Base-by-base conservation (phyloP, 257 asterid genomes). In the Primulina huaijiensis region DNA sequence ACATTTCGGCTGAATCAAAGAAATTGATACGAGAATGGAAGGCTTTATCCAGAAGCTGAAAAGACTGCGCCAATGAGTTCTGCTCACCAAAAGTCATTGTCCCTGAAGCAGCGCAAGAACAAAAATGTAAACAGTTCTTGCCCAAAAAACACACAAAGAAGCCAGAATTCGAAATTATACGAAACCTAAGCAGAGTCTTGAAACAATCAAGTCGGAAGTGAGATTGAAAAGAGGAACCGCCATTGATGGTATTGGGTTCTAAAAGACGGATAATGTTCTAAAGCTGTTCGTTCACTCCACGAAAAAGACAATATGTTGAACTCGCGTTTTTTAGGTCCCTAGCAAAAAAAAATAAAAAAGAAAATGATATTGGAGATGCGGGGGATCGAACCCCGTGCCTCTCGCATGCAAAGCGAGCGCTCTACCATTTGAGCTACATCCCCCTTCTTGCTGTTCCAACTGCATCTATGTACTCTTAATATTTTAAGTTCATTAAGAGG, bases 401-500 rank as follows among this genome's bases (percentile, higher is more conserved):
- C 95, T 88, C 89, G 88, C 95, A 85, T 88, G 95, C 95, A 82
- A 88, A 88, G 89, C 87, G 88, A 86, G 90, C 92, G 92, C 92
- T 86, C 90, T 88, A 88, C 87, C 92, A 86, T 88, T 82, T 88
- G 90, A 86, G 95, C 92, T 82, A 88, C 88, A 86, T 88, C 37
- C 37, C 37, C 37, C 1, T 23, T 23, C 25, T 23, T 23, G 25
- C 25, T 23, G 25, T 23, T 23, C 25, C 25, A 23, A 23, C 25
- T 23, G 1, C 25, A 23, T 23, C 0, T 23, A 0, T 23, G 1
- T 23, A 0, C 1, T 23, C 0, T 0, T 23, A 23, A 23, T 23
- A 23, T 23, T 23, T 23, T 0, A 23, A 23, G 1, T 23, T 23
- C 25, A 23, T 23, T 23, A 23, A 23, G 25, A 23, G 25, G 1